Percentiles rank a stretch among this genome's conserved stretches.
These are phyloP conservation scores for Vachellia collinsii DNA, from an alignment of 306 rosid genomes.

Conservation along the genomic window DNA sequence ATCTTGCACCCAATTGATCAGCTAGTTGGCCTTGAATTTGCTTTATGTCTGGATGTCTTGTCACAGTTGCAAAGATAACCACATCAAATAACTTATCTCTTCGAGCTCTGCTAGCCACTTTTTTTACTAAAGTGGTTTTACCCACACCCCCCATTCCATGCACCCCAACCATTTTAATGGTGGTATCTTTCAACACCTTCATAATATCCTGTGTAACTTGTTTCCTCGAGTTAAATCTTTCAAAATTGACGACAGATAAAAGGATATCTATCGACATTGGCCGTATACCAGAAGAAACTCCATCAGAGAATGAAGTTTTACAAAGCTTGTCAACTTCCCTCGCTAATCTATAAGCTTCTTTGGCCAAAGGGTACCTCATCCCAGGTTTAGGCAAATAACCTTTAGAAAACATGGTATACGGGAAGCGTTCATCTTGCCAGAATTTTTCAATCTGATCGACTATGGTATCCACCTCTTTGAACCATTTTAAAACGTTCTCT, in stretches of 20 bases:
- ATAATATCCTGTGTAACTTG: too few relatives aligned
- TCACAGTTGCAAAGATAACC: background rate
- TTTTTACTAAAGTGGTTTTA: too few relatives aligned
- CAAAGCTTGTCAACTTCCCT: background rate
- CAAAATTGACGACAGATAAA: background rate
- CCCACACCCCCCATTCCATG: too few relatives aligned
- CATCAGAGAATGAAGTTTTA: background rate
- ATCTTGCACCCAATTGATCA: background rate
- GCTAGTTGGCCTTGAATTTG: constrained; percentile 7
- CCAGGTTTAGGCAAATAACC: background rate
- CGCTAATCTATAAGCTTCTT: background rate
- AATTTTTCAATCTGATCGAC: background rate
- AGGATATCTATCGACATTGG: background rate
- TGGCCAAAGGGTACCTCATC: background rate
- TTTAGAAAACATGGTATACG: background rate
- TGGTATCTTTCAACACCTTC: too few relatives aligned
- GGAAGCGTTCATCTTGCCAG: background rate
- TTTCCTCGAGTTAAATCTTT: background rate
- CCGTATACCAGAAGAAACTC: background rate
- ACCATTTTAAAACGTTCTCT: too few relatives aligned
- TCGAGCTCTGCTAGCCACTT: too few relatives aligned
- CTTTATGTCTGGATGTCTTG: background rate
- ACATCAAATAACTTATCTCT: background rate
- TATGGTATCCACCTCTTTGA: background rate
- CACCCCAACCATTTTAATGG: too few relatives aligned